These are phyloP conservation scores for Discostella pseudostelligera DNA, from an alignment of 108 stramenopile species.

Conservation along the genomic window DNA sequence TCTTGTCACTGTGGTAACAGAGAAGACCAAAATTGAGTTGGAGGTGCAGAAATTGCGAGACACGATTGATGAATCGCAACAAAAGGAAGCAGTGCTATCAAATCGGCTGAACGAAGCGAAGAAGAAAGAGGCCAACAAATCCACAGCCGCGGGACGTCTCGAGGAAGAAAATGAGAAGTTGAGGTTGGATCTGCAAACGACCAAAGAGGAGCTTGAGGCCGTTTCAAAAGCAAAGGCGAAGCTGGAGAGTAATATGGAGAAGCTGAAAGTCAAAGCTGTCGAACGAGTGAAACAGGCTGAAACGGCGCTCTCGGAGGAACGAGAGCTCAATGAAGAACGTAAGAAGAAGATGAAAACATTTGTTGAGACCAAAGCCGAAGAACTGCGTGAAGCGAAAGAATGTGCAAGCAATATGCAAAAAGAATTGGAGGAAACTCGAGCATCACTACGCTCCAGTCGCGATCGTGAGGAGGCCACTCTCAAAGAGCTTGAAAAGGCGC, in stretches of 20 bases:
- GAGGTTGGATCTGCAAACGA: conserved; percentile 45
- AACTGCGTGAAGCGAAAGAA: conserved; percentile 71
- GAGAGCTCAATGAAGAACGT: conserved; percentile 75
- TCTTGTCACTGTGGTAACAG: conserved; percentile 30
- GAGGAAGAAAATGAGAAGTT: conserved; percentile 59
- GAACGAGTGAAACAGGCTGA: conserved; percentile 64
- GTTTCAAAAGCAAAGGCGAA: conserved; percentile 56
- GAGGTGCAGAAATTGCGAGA: conserved; percentile 52
- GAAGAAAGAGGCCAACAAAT: conserved; percentile 73
- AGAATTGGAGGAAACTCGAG: conserved; percentile 69
- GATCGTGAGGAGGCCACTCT: conserved; percentile 52
- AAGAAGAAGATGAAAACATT: conserved; percentile 86
- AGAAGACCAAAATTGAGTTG: conserved; percentile 38
- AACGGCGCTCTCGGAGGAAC: conserved; percentile 60
- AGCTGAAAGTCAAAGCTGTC: conserved; percentile 56
- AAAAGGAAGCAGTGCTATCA: conserved; percentile 62
- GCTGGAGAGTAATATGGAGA: conserved; percentile 59
- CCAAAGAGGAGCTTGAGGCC: conserved; percentile 39
- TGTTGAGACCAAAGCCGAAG: conserved; percentile 83
- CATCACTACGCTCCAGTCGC: conserved; percentile 57
- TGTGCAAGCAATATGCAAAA: conserved; percentile 57
- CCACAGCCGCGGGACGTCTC: conserved; percentile 56
- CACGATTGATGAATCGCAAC: conserved; percentile 65
- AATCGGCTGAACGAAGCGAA: conserved; percentile 73
- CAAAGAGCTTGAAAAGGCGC: conserved; percentile 74